Evolutionary conservation across 129 eudicot species (phyloP).

Genomic region (sunflower (Helianthus annuus)): HanXRQr2.0-SUNRISE NC_035443.2:20243685-20244184

Average conservation of each 20-base stretch:
- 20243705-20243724: constrained; percentile 25
- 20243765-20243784: constrained; percentile 31
- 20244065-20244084: constrained; percentile 20
- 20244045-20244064: constrained; percentile 6
- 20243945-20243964: constrained; percentile 16
- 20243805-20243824: constrained; percentile 22
- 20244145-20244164: too few relatives aligned
- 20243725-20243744: neutral
- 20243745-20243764: constrained; percentile 13
- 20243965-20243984: neutral
- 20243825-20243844: constrained; percentile 11
- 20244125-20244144: neutral
- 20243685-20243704: constrained; percentile 24
- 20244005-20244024: constrained; percentile 2
- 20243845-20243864: constrained; percentile 24
- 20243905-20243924: constrained; percentile 13
- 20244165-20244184: too few relatives aligned
- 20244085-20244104: neutral
- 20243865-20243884: constrained; percentile 24
- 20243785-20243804: constrained; percentile 28
- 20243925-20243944: constrained; percentile 17
- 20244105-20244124: constrained; percentile 8
- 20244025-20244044: constrained; percentile 18
- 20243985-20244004: neutral
- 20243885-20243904: constrained; percentile 28